A percentile compares a stretch with the other conserved stretches of the same genome.
Conservation (phyloP, 1,139 yeast genomes). For the Yamadazyma triangularis region DNA sequence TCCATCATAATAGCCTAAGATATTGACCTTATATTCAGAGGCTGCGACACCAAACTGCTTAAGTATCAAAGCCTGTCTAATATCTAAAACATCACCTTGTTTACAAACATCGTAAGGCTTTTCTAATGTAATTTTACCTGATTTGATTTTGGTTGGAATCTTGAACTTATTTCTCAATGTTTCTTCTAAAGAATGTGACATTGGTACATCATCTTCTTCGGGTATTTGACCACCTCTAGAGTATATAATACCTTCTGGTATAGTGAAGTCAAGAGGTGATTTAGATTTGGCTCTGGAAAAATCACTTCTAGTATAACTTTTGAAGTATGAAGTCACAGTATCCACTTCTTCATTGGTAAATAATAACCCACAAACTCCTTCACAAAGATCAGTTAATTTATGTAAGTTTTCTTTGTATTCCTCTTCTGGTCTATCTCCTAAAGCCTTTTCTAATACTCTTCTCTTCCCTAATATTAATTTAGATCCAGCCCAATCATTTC, state of each 20-base stretch:
- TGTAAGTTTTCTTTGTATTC: constrained; percentile 85
- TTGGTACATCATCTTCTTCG: constrained; percentile 88
- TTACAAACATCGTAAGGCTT: constrained; percentile 78
- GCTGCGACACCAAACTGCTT: constrained; percentile 96
- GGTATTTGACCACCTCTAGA: constrained; percentile 95
- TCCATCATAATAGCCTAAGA: constrained; percentile 71
- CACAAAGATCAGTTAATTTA: constrained; percentile 52
- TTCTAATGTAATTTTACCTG: constrained; percentile 77
- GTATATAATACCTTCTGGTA: constrained; percentile 88
- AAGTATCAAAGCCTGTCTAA: constrained; percentile 84
- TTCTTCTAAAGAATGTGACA: constrained; percentile 93
- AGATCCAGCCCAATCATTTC: constrained; percentile 90
- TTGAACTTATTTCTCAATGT: constrained; percentile 84
- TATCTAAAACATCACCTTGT: constrained; percentile 78
- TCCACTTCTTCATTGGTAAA: constrained; percentile 84
- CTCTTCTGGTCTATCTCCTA: constrained; percentile 82
- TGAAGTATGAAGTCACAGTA: constrained; percentile 81
- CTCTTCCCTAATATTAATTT: constrained; percentile 87
- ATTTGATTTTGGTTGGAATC: constrained; percentile 85
- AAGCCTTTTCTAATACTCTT: constrained; percentile 86
- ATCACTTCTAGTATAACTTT: constrained; percentile 72
- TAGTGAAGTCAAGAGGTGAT: constrained; percentile 75
- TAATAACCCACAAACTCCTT: constrained; percentile 81
- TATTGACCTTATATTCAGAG: constrained; percentile 78
- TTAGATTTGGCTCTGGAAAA: constrained; percentile 85